Conservation (phyloP, 305 asterid species). For the Fraxinus velutina region DNA sequence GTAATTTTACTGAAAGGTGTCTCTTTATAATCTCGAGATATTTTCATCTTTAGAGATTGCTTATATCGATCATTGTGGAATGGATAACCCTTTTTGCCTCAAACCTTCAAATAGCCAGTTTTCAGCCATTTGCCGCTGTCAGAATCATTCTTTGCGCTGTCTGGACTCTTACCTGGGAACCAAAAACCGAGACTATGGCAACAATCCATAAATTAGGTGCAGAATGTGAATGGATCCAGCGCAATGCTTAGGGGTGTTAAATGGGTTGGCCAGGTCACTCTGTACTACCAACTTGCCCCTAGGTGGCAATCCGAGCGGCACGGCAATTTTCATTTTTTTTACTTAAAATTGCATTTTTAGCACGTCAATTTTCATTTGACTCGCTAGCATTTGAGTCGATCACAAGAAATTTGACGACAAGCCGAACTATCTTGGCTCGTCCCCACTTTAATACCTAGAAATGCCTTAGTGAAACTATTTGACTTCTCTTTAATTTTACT, state of each 20-base stretch:
- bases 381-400: neutral
- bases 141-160: neutral
- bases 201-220: neutral
- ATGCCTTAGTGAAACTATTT: neutral
- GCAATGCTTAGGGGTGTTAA: neutral
- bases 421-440: neutral
- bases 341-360: neutral
- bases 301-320: neutral
- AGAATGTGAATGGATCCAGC: neutral
- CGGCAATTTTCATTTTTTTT: neutral
- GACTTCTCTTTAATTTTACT: neutral
- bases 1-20: neutral
- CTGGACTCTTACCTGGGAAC: neutral
- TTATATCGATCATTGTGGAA: neutral
- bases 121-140: neutral
- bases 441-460: neutral
- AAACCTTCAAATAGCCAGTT: neutral
- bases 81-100: neutral
- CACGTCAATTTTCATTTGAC: neutral
- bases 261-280: neutral
- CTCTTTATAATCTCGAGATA: neutral
- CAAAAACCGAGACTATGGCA: neutral
- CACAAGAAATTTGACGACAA: neutral
- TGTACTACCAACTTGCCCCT: neutral
- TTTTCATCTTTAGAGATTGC: neutral